These are phyloP conservation scores for Penium margaritaceum DNA, from an alignment of 139 green algal species.

Conservation along the genomic window DNA sequence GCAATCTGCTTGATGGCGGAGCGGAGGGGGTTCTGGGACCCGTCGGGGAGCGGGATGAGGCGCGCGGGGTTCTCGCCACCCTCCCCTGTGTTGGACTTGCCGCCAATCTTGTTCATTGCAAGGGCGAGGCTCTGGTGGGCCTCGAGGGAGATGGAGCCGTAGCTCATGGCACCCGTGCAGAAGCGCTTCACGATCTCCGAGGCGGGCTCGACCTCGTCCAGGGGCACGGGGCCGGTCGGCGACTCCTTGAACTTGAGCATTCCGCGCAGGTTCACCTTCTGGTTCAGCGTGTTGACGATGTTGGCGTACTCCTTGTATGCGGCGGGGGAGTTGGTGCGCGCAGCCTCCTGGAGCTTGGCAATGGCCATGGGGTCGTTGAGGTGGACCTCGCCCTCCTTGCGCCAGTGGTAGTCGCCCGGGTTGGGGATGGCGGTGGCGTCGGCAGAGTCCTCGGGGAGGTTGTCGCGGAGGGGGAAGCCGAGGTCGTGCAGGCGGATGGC, in stretches of 20 bases:
- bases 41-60: conserved; percentile 68
- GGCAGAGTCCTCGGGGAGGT: conserved; percentile 19
- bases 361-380: conserved; percentile 88
- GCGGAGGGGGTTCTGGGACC: conserved; percentile 72
- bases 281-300: conserved; percentile 68
- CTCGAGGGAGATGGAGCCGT: conserved; percentile 82
- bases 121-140: conserved; percentile 79
- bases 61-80: conserved; percentile 85
- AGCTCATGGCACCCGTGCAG: conserved; percentile 74
- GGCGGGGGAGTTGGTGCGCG: conserved; percentile 41
- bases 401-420: conserved; percentile 74
- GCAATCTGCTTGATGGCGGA: conserved; percentile 84
- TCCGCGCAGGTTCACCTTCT: conserved; percentile 74
- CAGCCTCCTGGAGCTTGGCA: conserved; percentile 70
- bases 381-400: conserved; percentile 67
- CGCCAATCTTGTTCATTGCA: conserved; percentile 89
- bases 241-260: conserved; percentile 74
- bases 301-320: conserved; percentile 59
- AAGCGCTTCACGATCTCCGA: conserved; percentile 85
- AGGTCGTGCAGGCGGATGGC: conserved; percentile 62
- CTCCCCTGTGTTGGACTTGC: conserved; percentile 75
- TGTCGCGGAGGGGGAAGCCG: conserved; percentile 52
- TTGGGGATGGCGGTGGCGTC: conserved; percentile 42
- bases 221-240: conserved; percentile 23
- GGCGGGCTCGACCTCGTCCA: conserved; percentile 77